These are phyloP conservation scores for Aspergillus hancockii DNA, from an alignment of 495 filamentous ascomycete species.

Conservation along the genomic window DNA sequence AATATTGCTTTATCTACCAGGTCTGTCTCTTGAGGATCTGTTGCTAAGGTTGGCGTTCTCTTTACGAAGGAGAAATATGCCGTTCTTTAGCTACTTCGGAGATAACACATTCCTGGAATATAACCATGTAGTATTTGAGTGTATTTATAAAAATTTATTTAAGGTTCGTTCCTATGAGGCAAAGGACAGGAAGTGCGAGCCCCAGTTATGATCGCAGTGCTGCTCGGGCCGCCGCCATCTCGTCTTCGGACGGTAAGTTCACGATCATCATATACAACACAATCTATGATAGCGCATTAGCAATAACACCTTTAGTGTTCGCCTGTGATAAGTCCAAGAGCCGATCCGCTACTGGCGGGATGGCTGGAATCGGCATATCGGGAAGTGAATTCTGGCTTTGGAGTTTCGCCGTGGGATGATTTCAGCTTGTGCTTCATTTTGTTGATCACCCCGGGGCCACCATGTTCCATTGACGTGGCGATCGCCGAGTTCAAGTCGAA, in stretches of 20 bases:
- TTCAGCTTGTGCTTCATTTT: conserved; percentile 39
- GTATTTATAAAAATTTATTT: too few species aligned
- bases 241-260: conserved; percentile 49
- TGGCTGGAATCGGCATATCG: conserved; percentile 58
- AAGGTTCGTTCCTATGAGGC: not conserved
- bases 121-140: too few species aligned
- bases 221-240: conserved; percentile 33
- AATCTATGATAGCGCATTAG: conserved; percentile 29
- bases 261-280: conserved; percentile 55
- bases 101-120: too few species aligned
- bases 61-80: too few species aligned
- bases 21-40: too few species aligned
- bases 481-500: conserved; percentile 33
- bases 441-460: conserved; percentile 7
- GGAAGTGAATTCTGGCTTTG: conserved; percentile 41
- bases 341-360: conserved; percentile 40
- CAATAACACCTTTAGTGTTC: conserved; percentile 17
- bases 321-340: conserved; percentile 42
- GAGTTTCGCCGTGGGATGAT: conserved; percentile 45
- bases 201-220: not conserved
- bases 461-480: conserved; percentile 23
- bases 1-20: too few species aligned
- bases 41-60: too few species aligned
- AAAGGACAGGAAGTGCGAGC: too few species aligned
- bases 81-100: too few species aligned